Evolutionary conservation across 495 filamentous ascomycete genomes (phyloP).

Genomic region (Talaromyces proteolyticus): DNA sequence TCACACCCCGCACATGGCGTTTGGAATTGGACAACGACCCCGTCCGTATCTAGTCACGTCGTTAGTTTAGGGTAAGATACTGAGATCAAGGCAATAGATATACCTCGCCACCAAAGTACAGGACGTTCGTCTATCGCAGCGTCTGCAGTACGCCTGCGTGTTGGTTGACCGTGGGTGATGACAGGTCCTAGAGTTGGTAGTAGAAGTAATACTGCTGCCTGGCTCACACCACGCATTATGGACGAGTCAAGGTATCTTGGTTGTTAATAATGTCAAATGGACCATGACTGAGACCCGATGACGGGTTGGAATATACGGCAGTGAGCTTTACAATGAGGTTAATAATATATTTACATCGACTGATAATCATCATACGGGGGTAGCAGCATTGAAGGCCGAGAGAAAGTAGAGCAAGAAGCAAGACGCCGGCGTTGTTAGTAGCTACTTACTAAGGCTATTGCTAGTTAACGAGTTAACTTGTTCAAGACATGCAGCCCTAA

Average conservation of each 20-base stretch:
- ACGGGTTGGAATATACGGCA: no score
- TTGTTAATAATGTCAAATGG: not conserved
- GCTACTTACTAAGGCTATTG: no score
- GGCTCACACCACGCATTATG: not conserved
- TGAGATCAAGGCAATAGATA: not conserved
- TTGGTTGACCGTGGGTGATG: conserved; percentile 1
- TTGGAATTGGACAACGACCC: conserved; percentile 11
- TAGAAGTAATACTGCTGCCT: conserved; percentile 7
- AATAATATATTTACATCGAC: no score
- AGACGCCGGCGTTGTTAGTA: no score
- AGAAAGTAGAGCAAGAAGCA: no score
- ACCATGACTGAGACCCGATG: not conserved
- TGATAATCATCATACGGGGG: no score
- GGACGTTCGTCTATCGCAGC: not conserved
- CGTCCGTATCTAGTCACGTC: conserved; percentile 13
- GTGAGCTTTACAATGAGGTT: no score
- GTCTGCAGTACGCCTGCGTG: not conserved
- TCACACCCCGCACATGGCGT: conserved; percentile 11
- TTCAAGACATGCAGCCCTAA: no score
- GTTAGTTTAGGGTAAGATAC: conserved; percentile 3
- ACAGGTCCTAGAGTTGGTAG: not conserved
- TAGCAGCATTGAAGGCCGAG: no score
- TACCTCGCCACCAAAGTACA: conserved; percentile 6
- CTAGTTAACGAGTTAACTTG: not conserved
- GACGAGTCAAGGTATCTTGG: not conserved